Base-by-base conservation (phyloP, 139 green algal genomes). In the Chlorella sp. region DNA sequence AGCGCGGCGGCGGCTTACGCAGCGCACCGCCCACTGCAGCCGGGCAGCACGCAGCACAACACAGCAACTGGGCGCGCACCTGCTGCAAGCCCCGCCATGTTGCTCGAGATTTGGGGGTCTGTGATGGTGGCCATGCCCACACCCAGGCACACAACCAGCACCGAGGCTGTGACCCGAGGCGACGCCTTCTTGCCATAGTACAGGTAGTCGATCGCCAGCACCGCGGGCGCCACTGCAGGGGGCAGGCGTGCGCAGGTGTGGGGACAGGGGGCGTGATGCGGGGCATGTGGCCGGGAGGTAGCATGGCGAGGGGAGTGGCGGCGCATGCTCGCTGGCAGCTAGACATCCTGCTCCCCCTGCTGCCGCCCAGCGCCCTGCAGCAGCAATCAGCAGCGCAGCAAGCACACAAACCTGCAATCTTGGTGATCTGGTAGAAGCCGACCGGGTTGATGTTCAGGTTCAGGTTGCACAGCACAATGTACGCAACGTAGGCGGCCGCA, bases 351-450 rank as follows among this genome's bases (percentile, higher is more conserved):
- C 28, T 21, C 63, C 32, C 26, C 63, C 63, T 18, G 28, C 63
- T n/a, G 63, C 63, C 11, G 64, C 6, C 30, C 63, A 20, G 64
- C 13, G 1, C 30, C 64, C 6, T 1, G 64, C 64, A 28, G 32
- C 30, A 44, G n/a, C 65, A 34, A 3, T 7, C 30, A 51, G 26
- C 57, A 32, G 36, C 4, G 41, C 2, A 4, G 12, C 51, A 20
- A 4, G 15, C 15, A 2, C 2, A 2, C 76, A 15, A 26, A 47
- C 78, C 78, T 15, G 94, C 94, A 56, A 98, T 98, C 87, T 98
- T 98, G 82, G 94, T 95, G 17, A 97, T 92, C 86, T 98, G 95
- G 82, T 97, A 98, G 87, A 98, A 98, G 15, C 95, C 93, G 0
- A 98, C 93, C 3, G 91, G 96, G 92, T 98, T 98, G 18, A 98